Conservation (phyloP, 345 rosid species). For the thale cress (Arabidopsis thaliana) region TAIR10.1 NC_003070.9:8740001-8740500, state of each 20-base stretch:
- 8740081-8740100: slow-evolving; percentile 6
- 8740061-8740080: slow-evolving; percentile 19
- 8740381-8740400: too few species aligned
- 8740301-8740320: too few species aligned
- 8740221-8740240: not conserved
- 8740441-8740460: too few species aligned
- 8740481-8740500: not conserved
- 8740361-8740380: too few species aligned
- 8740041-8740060: slow-evolving; percentile 39
- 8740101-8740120: slow-evolving; percentile 8
- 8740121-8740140: slow-evolving; percentile 14
- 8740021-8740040: slow-evolving; percentile 40
- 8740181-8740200: not conserved
- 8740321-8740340: too few species aligned
- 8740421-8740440: too few species aligned
- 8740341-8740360: too few species aligned
- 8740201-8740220: not conserved
- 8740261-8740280: not conserved
- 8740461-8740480: too few species aligned
- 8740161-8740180: slow-evolving; percentile 23
- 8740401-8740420: too few species aligned
- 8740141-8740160: not conserved
- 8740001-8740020: slow-evolving; percentile 43
- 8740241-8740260: not conserved
- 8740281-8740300: too few species aligned